Base-by-base conservation (phyloP, 352 stramenopile species). In the Pythium apleroticum region DNA sequence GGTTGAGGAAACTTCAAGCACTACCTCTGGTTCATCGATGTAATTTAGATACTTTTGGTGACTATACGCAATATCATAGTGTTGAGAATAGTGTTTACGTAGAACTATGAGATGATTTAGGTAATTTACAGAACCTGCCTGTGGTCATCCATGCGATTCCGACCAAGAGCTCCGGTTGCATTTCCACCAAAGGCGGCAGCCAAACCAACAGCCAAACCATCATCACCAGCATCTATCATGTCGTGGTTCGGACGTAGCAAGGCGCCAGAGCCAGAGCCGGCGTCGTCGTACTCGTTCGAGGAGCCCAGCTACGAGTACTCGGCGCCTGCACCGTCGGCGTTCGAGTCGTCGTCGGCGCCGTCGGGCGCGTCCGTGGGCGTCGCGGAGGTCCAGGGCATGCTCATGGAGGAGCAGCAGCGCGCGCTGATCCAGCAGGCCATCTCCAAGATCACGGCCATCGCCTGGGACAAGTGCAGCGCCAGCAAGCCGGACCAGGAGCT, bases 401-500 rank as follows among this genome's bases (percentile, higher is more conserved):
- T 96, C 52, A 74, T 93, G 73, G 85, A 94, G 68, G 89, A 96
- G 73, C 89, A 96, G 75, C 84, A 94, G 73, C 87, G 86, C 61
- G 86, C 84, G 53, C 57, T 95, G 35, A 91, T 96, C 61, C 89
- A 95, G 68, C 83, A 94, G 68, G 87, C 88, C 52, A 84, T 96
- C 57, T 86, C 84, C 60, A 96, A 96, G 82, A 93, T 96, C 71
- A 93, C 89, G 56, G 83, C 86, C 20, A 81, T 96, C 56, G 89
- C 87, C 31, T 96, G 87, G 87, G 88, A 96, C 71, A 96, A 93
- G 69, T 96, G 89, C 71, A 93, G 84, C 69, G 84, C 81, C 54
- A 82, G 68, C 74, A 94, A 92, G 68, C 86, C 87, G 33, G 88
- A 95, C 71, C 77, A 77, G 60, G 82, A 91, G 66, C 85, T 96